Evolutionary conservation across 2,329 filamentous ascomycete genomes (phyloP).

Genomic region (Lomentospora prolificans): DNA sequence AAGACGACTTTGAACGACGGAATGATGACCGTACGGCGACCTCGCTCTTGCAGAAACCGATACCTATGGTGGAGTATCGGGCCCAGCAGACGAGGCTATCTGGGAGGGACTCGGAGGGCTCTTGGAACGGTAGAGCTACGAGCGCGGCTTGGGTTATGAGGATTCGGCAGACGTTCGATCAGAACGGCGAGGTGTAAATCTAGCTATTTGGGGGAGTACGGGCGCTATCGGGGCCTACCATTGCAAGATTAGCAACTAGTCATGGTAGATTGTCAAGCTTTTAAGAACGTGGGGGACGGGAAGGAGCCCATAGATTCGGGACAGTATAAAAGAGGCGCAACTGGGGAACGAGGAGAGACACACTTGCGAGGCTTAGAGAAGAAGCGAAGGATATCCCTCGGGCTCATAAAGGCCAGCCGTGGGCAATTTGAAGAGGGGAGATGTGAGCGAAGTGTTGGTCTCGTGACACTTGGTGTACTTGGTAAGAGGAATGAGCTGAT

Average conservation of each 20-base stretch:
- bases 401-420: slow-evolving; percentile 58
- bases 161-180: neutral
- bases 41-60: slow-evolving; percentile 70
- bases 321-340: no score
- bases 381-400: slow-evolving; percentile 82
- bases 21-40: slow-evolving; percentile 68
- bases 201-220: slow-evolving; percentile 14
- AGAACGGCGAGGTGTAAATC: neutral
- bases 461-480: neutral
- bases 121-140: slow-evolving; percentile 1
- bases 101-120: slow-evolving; percentile 9
- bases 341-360: slow-evolving; percentile 24
- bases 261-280: no score
- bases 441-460: neutral
- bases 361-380: slow-evolving; percentile 92
- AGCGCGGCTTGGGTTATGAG: neutral
- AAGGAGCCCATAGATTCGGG: no score
- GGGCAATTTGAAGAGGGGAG: neutral
- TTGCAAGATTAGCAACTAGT: slow-evolving; percentile 9
- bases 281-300: no score
- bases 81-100: slow-evolving; percentile 52
- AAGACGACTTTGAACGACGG: slow-evolving; percentile 72
- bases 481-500: neutral
- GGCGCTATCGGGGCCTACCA: slow-evolving; percentile 52
- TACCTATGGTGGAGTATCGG: slow-evolving; percentile 75